Evolutionary conservation across 2,329 filamentous ascomycete genomes (phyloP).

Genomic region (Dothideomycetes sp.): DNA sequence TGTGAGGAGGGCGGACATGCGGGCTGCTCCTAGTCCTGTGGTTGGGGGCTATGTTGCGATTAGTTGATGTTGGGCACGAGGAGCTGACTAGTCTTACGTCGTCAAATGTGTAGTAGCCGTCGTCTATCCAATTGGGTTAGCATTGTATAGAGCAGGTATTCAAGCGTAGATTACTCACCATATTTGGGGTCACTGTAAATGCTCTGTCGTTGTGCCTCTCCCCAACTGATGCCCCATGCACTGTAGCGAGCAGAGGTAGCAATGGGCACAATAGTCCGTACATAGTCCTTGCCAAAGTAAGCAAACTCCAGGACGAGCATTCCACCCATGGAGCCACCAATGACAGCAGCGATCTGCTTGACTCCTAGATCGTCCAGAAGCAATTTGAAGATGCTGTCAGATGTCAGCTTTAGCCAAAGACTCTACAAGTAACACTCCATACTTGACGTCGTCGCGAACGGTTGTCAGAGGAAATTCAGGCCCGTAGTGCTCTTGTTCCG

Average conservation of each 20-base stretch:
- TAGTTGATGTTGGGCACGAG: not conserved
- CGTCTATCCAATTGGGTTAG: no score
- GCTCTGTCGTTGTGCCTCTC: conserved; percentile 77
- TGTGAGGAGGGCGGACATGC: conserved; percentile 92
- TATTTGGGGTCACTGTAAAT: conserved; percentile 99
- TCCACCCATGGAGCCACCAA: conserved; percentile 77
- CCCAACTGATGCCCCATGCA: conserved; percentile 87
- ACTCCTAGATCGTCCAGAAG: conserved; percentile 73
- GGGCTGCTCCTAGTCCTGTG: conserved; percentile 80
- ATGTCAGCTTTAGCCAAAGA: conserved; percentile 25
- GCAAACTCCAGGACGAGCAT: conserved; percentile 90
- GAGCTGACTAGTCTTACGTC: conserved; percentile 32
- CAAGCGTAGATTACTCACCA: no score
- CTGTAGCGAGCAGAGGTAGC: conserved; percentile 77
- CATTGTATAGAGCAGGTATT: no score
- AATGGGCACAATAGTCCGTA: conserved; percentile 69
- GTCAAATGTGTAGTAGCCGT: conserved; percentile 83
- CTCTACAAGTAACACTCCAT: conserved; percentile 34
- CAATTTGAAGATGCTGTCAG: conserved; percentile 59
- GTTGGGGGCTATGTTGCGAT: conserved; percentile 47
- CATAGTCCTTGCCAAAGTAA: conserved; percentile 80
- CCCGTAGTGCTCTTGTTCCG: conserved; percentile 66
- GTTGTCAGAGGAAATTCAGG: conserved; percentile 95
- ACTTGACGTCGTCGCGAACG: conserved; percentile 82
- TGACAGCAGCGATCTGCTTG: conserved; percentile 63